Base-by-base conservation (phyloP, 1,284 basidiomycete species). In the Melampsora larici-populina region DNA sequence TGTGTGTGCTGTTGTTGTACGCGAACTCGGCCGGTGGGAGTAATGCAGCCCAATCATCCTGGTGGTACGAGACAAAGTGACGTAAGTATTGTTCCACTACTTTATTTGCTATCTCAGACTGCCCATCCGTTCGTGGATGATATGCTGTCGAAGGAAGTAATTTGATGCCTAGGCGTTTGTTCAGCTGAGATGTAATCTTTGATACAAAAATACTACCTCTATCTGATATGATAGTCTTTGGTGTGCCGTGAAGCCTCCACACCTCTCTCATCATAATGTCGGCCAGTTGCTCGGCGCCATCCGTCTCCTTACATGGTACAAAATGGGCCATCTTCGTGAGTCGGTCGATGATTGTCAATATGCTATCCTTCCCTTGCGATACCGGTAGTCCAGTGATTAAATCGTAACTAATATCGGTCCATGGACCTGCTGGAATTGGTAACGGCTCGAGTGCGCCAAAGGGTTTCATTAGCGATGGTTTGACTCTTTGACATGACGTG, bases 121-220 rank as follows among this genome's bases (percentile, higher is more conserved):
- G 60, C 18, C 21, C 60, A 63, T 63, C 18, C 4, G 60, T 63
- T 33, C 60, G 6, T 3, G 60, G 60, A 33, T 63, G 60, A 33
- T 63, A 63, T 6, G 18, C 21, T 3, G 60, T 63, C 2, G 21
- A 63, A 21, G 60, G 60, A 21, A 29, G 6, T 2, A 63, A 33
- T 2, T 33, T 9, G 18, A 63, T 63, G 3, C 60, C 60, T 5
- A 63, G 9, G 5, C 18, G 3, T 13, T 8, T 11, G 60, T n/a
- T 24, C 21, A 63, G 21, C 18, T 63, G 2, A 3, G 2, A 6
- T 2, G 60, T 24, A 21, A 63, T 63, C 21, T 63, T 26, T 13
- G 60, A 63, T 13, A 63, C n/a, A n/a, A 63, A 63, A 63, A 63
- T 24, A 63, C 60, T 63, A 29, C 21, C 60, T n/a, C 49, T 51